These are phyloP conservation scores for Paratinospora sagittata DNA, from an alignment of 164 flowering plant species.

Conservation along the genomic window DNA sequence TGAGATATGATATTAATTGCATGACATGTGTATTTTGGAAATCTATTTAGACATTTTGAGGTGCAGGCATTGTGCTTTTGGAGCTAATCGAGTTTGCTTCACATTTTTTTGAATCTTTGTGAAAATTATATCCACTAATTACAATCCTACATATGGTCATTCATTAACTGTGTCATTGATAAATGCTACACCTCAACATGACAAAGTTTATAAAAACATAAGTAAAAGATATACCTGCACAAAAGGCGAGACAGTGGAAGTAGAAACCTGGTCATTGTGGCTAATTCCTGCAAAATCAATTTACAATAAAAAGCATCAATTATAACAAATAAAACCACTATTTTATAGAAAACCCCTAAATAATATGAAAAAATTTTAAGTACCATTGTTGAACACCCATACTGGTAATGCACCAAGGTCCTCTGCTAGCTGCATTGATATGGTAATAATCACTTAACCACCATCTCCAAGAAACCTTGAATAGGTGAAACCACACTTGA, in stretches of 20 bases:
- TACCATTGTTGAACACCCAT: slow-evolving; percentile 97
- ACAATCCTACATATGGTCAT: neutral
- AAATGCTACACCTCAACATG: neutral
- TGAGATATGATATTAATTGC: neutral
- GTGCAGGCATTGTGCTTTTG: neutral
- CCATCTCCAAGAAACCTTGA: neutral
- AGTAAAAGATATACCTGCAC: slow-evolving; percentile 46
- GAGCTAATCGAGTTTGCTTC: slow-evolving; percentile 3
- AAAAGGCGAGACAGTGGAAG: slow-evolving; percentile 59
- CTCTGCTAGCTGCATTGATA: slow-evolving; percentile 64
- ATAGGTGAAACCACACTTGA: neutral
- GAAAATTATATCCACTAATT: neutral
- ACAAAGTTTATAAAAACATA: neutral
- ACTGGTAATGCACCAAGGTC: slow-evolving; percentile 72
- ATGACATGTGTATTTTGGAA: neutral
- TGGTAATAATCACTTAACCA: neutral
- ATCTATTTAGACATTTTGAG: neutral
- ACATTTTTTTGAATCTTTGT: neutral
- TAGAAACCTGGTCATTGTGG: slow-evolving; percentile 68
- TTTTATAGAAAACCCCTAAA: neutral
- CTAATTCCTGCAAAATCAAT: slow-evolving; percentile 57
- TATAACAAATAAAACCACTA: neutral
- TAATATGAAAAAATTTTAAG: slow-evolving; percentile 7
- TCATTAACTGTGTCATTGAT: neutral
- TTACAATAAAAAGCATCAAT: neutral